Evolutionary conservation across 2,329 filamentous ascomycete genomes (phyloP), one percentile per base, ranked within the genome.

Genomic region (Cadophora luteo-olivacea): DNA sequence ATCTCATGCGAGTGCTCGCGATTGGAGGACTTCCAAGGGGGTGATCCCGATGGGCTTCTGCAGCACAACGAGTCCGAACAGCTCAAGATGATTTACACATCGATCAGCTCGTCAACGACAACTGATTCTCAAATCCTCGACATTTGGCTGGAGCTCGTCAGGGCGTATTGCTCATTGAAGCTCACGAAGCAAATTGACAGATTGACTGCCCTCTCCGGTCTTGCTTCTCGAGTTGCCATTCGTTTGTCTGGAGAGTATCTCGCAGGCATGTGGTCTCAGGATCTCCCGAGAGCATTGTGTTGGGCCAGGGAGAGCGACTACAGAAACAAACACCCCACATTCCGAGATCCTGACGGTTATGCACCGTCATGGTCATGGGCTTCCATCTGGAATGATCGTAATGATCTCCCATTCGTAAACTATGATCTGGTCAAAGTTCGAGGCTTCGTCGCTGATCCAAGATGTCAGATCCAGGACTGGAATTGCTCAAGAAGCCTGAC

Each of bases 351-450:
- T 29, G 16, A 48, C 12, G 9, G 4, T 25, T 12, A 41, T 19
- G 63, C 63, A 29, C 63, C 63, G 7, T 58, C 63, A 5, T 65
- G 63, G 63, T 65, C 63, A 29, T 65, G 63, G 63, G 63, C 63
- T 45, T 65, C 63, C 32, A 61, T 61, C 6, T 49, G 45, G 45
- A 49, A 49, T 9, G n/a, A 49, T 22, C 19, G 45, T 22, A 22
- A 49, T 49, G 45, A 49, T 49, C 45, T 49, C 4, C 45, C 45
- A 22, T 49, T 22, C 11, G n/a, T 49, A 4, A 49, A 49, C n/a
- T 49, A 49, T 14, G 45, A 49, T 7, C 5, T 49, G 19, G n/a
- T 49, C 19, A 49, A 22, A 49, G n/a, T 49, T 19, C 19, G n/a
- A 22, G 45, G 45, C 19, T 49, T 49, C n/a, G n/a, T 49, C n/a